phyloP scores from a whole-genome alignment of 116 monocot species.

The Papilionanthe hybrid region DNA sequence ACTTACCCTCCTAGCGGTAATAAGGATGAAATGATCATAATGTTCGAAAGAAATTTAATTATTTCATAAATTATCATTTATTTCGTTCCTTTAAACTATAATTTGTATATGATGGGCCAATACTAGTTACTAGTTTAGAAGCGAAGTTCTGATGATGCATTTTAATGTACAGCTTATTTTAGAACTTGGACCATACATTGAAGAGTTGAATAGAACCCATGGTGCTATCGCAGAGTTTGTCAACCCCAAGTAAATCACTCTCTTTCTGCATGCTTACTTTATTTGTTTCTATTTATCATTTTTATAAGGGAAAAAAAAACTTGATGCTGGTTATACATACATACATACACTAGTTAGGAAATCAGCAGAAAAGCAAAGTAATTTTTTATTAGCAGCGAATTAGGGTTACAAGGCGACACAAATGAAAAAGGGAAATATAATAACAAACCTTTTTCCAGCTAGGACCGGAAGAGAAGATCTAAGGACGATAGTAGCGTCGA shows the following conservation, averaged over 20 bases:
- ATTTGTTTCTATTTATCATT: constrained; percentile 6
- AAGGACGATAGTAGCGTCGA: no score
- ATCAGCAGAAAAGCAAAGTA: no score
- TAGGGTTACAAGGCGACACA: no score
- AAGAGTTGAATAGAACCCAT: constrained; percentile 71
- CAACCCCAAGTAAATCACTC: constrained; percentile 75
- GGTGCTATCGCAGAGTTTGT: constrained; percentile 96
- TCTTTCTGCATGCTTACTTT: neutral
- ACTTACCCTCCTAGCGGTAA: neutral
- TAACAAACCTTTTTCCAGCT: no score
- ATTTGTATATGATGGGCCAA: neutral
- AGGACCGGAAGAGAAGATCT: no score
- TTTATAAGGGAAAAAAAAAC: neutral
- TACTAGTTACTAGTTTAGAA: constrained; percentile 1
- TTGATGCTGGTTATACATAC: neutral
- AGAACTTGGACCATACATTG: constrained; percentile 76
- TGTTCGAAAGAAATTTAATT: neutral
- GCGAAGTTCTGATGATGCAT: constrained; percentile 7
- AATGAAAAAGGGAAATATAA: no score
- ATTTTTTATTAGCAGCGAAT: no score
- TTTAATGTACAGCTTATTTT: constrained; percentile 66
- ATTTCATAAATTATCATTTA: neutral
- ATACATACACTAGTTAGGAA: no score
- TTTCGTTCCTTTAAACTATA: neutral
- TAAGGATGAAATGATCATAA: neutral